Evolutionary conservation across 768 basidiomycete species (phyloP).

Genomic region (Boletus sp.): DNA sequence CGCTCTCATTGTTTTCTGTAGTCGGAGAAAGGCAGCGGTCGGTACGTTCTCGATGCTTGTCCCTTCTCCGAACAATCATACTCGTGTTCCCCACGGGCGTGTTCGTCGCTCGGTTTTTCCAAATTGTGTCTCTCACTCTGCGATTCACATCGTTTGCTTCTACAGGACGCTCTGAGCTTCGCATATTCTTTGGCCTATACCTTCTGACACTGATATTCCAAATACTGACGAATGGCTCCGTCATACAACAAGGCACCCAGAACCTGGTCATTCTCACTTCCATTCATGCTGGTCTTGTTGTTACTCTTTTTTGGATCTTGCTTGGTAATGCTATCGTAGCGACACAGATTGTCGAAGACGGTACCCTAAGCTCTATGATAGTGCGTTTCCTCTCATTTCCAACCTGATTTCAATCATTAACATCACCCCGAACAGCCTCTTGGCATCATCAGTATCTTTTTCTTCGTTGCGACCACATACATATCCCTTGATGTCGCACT

Average conservation of each 20-base stretch:
- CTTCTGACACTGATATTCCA: slow-evolving; percentile 74
- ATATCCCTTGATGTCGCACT: slow-evolving; percentile 82
- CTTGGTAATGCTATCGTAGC: slow-evolving; percentile 75
- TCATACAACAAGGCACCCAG: slow-evolving; percentile 75
- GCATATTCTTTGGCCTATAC: slow-evolving; percentile 64
- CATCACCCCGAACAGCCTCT: slow-evolving; percentile 50
- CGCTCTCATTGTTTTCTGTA: slow-evolving; percentile 54
- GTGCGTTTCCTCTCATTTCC: slow-evolving; percentile 39
- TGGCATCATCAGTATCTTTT: slow-evolving; percentile 48
- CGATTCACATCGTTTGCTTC: slow-evolving; percentile 5
- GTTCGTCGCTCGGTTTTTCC: background rate
- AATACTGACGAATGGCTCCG: slow-evolving; percentile 74
- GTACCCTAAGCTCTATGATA: slow-evolving; percentile 66
- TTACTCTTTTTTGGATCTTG: slow-evolving; percentile 76
- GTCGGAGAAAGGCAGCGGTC: slow-evolving; percentile 82
- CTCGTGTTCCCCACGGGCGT: background rate
- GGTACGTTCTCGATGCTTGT: slow-evolving; percentile 47
- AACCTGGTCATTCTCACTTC: slow-evolving; percentile 69
- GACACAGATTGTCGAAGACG: slow-evolving; percentile 93
- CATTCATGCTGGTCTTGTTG: slow-evolving; percentile 76
- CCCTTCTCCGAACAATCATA: background rate
- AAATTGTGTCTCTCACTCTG: background rate
- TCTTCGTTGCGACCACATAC: slow-evolving; percentile 76
- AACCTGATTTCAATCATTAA: background rate
- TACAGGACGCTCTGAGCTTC: slow-evolving; percentile 67